Base-by-base conservation (phyloP, 768 basidiomycete genomes). In the Suillus fuscotomentosus region DNA sequence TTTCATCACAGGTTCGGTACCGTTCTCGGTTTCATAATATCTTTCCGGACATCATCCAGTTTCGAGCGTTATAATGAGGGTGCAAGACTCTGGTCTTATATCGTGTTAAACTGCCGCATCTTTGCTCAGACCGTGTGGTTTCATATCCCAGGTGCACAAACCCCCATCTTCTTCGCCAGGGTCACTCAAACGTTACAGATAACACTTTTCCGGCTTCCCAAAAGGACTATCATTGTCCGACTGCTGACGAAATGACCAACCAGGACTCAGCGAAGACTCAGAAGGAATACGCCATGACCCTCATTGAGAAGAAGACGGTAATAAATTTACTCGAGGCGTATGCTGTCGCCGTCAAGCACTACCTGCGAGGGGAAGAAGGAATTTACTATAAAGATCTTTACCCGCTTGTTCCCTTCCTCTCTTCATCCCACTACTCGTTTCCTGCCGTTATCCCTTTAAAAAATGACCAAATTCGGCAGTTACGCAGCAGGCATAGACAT, bases 11-110 rank as follows among this genome's bases (percentile, higher is more conserved):
- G 80, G 27, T 64, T 80, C 36, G 80, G 90, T 80, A 89, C 88
- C 5, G 87, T 91, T 1, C 79, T 91, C 22, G 90, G 89, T 80
- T 91, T 91, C 67, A 84, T 91, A 31, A 85, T 91, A 60, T 88
- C 88, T 0, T 89, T 88, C 72, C 74, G 88, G 61, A 90, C 88
- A 14, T 90, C 87, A 10, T 86, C 88, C 6, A 88, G 88, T 53
- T 90, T 88, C 70, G 88, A 90, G 70, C 78, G 87, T 31, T 90
- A 91, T 72, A 90, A 90, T 64, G 89, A 91, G 68, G 90, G 89
- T 22, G 77, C 88, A 60, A 76, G 81, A 57, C 75, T 85, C 7
- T 91, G 89, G 90, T 86, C 87, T 7, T 83, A 86, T 65, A 86
- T 91, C 15, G 82, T 86, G 60, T 71, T 85, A 36, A 77, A 68